Conservation (phyloP, 345 rosid genomes). For the Triadica sebifera region DNA sequence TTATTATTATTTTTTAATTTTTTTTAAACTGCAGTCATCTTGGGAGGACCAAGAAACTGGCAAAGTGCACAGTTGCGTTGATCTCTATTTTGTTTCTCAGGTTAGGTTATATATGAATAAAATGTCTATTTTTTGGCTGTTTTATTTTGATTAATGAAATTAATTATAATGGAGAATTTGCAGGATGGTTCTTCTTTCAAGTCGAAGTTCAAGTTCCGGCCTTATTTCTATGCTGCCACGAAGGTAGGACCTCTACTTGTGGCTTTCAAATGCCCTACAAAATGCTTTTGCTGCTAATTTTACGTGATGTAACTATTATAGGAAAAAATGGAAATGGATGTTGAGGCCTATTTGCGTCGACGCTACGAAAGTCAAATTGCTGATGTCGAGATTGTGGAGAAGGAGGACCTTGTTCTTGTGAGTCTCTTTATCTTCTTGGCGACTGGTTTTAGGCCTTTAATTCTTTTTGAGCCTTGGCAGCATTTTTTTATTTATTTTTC, state of each 20-base stretch:
- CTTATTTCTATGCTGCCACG: conserved; percentile 81
- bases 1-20: background rate
- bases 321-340: conserved; percentile 85
- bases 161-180: background rate
- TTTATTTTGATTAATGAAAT: background rate
- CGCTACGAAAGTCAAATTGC: conserved; percentile 83
- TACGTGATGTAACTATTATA: conserved; percentile 19
- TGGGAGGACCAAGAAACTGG: conserved; percentile 67
- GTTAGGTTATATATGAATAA: conserved; percentile 29
- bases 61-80: conserved; percentile 66
- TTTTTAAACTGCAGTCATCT: conserved; percentile 65
- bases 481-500: background rate
- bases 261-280: background rate
- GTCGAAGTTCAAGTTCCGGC: conserved; percentile 83
- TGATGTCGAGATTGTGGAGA: conserved; percentile 61
- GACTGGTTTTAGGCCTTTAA: background rate
- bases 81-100: conserved; percentile 90
- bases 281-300: conserved; percentile 5
- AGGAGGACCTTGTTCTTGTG: conserved; percentile 92
- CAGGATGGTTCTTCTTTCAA: conserved; percentile 90
- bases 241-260: conserved; percentile 42
- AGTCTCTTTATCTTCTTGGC: conserved; percentile 29
- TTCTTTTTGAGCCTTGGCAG: background rate
- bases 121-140: background rate
- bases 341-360: conserved; percentile 80